phyloP scores from a whole-genome alignment of 345 rosid species.

The Noccaea bulbosa region DNA sequence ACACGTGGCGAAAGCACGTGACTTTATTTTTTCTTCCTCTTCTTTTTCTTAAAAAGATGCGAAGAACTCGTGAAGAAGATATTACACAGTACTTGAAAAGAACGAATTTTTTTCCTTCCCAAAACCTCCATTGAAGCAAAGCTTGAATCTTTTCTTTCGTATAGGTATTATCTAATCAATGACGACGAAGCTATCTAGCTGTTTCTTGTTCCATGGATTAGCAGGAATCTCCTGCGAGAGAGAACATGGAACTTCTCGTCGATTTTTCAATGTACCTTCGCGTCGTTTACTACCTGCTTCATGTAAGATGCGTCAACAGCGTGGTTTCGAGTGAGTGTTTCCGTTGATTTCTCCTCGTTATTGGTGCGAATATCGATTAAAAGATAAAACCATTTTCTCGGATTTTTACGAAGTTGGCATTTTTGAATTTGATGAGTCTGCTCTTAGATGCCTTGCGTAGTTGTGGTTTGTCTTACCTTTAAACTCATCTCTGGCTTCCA shows the following conservation, averaged over 20 bases:
- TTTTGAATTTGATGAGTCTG: constrained; percentile 7
- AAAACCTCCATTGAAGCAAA: constrained; percentile 42
- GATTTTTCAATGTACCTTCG: constrained; percentile 50
- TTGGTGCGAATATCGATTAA: neutral
- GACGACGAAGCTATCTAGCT: constrained; percentile 66
- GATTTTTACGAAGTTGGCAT: neutral
- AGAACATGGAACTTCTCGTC: constrained; percentile 36
- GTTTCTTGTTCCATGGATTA: constrained; percentile 52
- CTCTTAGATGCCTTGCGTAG: constrained; percentile 17
- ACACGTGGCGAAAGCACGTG: constrained; percentile 40
- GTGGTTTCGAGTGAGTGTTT: constrained; percentile 57
- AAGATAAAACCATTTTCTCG: neutral
- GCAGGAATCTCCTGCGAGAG: constrained; percentile 41
- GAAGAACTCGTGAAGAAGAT: constrained; percentile 33
- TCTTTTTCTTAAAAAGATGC: constrained; percentile 1
- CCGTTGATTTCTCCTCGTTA: neutral
- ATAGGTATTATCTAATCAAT: constrained; percentile 26
- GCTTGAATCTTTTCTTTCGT: constrained; percentile 22
- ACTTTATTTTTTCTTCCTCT: neutral
- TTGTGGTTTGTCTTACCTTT: constrained; percentile 18
- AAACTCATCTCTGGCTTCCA: neutral
- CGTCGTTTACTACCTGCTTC: constrained; percentile 59
- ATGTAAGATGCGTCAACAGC: constrained; percentile 71
- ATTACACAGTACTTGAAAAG: neutral
- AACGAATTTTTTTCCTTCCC: neutral